Percentiles rank a stretch among this genome's conserved stretches.
These are phyloP conservation scores for Stephania yunnanensis DNA, from an alignment of 164 flowering plant species.

Conservation along the genomic window DNA sequence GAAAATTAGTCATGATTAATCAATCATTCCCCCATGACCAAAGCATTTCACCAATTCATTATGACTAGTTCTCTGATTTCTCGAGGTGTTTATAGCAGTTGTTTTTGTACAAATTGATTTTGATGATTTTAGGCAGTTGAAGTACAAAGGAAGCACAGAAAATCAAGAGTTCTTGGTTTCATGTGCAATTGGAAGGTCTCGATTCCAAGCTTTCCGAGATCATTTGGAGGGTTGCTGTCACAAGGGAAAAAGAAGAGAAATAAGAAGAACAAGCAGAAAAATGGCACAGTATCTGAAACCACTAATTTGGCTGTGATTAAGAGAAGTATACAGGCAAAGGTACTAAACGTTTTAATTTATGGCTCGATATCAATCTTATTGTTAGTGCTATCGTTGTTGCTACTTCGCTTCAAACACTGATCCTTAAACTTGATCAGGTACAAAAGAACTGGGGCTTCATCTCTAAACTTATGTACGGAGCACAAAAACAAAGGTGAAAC, in stretches of 20 bases:
- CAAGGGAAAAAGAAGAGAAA: constrained; percentile 13
- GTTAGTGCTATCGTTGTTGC: not conserved
- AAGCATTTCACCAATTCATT: no score
- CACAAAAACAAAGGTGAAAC: constrained; percentile 15
- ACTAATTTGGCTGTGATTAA: constrained; percentile 20
- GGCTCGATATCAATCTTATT: not conserved
- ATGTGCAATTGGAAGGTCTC: constrained; percentile 24
- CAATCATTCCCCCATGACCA: not conserved
- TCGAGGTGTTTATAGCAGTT: not conserved
- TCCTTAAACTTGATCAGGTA: constrained; percentile 19
- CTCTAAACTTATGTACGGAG: constrained; percentile 20
- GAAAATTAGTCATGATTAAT: not conserved
- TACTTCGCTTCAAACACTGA: not conserved
- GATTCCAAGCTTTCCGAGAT: constrained; percentile 26
- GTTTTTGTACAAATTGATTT: not conserved
- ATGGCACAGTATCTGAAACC: constrained; percentile 15
- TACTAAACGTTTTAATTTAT: not conserved
- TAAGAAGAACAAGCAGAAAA: constrained; percentile 25
- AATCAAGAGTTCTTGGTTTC: constrained; percentile 22
- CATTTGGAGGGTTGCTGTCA: constrained; percentile 6
- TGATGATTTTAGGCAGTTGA: constrained; percentile 18
- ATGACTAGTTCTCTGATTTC: no score
- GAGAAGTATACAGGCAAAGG: constrained; percentile 28
- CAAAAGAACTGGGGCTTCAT: constrained; percentile 23
- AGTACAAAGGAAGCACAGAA: constrained; percentile 17